These are phyloP conservation scores for Malassezia furfur DNA, from an alignment of 1,284 basidiomycete genomes.

Conservation along the genomic window DNA sequence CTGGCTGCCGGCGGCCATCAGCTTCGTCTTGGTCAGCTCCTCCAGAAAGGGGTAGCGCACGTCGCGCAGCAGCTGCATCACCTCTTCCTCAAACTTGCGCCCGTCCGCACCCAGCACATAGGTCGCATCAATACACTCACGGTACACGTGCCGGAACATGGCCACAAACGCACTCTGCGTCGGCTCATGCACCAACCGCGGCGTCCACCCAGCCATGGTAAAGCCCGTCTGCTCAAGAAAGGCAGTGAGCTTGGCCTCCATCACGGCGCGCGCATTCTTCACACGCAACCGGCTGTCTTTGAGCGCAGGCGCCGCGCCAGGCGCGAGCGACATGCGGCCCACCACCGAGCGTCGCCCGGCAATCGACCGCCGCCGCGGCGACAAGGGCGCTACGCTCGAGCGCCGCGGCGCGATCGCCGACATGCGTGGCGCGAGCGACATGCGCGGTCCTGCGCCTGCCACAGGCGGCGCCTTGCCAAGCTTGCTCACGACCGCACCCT, in stretches of 20 bases:
- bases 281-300: slow-evolving; percentile 25
- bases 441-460: neutral
- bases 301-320: slow-evolving; percentile 18
- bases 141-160: slow-evolving; percentile 45
- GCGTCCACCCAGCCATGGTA: slow-evolving; percentile 32
- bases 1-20: slow-evolving; percentile 41
- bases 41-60: slow-evolving; percentile 43
- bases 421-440: slow-evolving; percentile 13
- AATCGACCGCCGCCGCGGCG: slow-evolving; percentile 3
- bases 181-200: slow-evolving; percentile 40
- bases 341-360: neutral
- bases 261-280: slow-evolving; percentile 18
- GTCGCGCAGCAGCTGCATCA: slow-evolving; percentile 39
- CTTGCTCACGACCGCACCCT: neutral
- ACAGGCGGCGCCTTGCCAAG: slow-evolving; percentile 1
- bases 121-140: slow-evolving; percentile 34
- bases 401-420: slow-evolving; percentile 8
- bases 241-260: slow-evolving; percentile 34
- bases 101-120: slow-evolving; percentile 35
- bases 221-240: slow-evolving; percentile 39
- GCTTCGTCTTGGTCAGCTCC: slow-evolving; percentile 45
- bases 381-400: neutral
- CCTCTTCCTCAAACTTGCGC: slow-evolving; percentile 44
- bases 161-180: slow-evolving; percentile 40
- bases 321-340: slow-evolving; percentile 14